phyloP scores from a whole-genome alignment of 129 eudicot genomes.

The Helichrysum umbraculigerum region DNA sequence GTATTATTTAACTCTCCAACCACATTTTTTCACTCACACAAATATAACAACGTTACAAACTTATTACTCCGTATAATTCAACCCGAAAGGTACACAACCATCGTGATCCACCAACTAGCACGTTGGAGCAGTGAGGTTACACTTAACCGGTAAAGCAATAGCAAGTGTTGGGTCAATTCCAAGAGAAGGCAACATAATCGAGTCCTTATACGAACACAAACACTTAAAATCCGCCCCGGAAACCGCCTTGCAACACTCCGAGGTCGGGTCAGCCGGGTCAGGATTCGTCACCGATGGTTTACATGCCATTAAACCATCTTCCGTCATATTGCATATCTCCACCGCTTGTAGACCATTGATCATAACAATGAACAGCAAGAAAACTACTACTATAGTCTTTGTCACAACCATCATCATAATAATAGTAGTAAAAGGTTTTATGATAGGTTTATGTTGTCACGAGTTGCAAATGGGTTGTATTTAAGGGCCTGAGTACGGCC shows the following conservation, averaged over 20 bases:
- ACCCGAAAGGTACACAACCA: not conserved
- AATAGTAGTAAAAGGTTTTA: not conserved
- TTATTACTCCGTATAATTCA: conserved; percentile 17
- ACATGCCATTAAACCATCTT: conserved; percentile 55
- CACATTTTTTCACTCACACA: not conserved
- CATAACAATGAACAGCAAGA: conserved; percentile 32
- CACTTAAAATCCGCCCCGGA: conserved; percentile 56
- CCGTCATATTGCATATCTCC: conserved; percentile 54
- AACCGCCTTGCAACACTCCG: conserved; percentile 56
- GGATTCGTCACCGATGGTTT: conserved; percentile 58
- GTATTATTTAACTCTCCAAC: not conserved
- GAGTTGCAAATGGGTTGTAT: conserved; percentile 19
- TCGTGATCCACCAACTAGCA: conserved; percentile 19
- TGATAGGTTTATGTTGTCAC: conserved; percentile 25
- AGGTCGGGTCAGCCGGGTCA: conserved; percentile 47
- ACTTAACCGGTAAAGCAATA: conserved; percentile 54
- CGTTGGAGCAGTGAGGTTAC: conserved; percentile 58
- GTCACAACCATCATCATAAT: not conserved
- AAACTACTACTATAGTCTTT: conserved; percentile 5
- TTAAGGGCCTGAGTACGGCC: conserved; percentile 29
- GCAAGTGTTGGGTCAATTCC: conserved; percentile 78
- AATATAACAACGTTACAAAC: not conserved
- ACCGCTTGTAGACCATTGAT: conserved; percentile 23
- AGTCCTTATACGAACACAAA: conserved; percentile 65
- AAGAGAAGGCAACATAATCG: conserved; percentile 56